Evolutionary conservation across 1,284 basidiomycete species (phyloP).

Genomic region (Cyathus olla): DNA sequence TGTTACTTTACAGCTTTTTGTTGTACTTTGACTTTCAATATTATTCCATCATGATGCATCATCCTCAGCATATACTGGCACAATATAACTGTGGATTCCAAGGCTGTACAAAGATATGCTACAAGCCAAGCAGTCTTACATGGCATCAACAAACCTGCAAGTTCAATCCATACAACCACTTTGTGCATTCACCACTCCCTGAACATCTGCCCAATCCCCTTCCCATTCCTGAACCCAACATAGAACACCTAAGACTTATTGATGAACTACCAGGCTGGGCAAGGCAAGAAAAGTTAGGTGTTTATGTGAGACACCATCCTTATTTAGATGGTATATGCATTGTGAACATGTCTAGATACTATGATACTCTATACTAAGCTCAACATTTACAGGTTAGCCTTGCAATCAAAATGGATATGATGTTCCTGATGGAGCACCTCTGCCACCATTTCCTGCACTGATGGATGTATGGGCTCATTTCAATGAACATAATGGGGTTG

Average conservation of each 20-base stretch:
- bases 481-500: background rate
- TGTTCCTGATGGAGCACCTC: background rate
- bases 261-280: background rate
- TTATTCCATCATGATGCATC: no score
- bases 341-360: background rate
- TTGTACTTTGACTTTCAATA: no score
- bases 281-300: background rate
- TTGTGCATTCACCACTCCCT: conserved; percentile 12
- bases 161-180: background rate
- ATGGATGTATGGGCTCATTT: conserved; percentile 14
- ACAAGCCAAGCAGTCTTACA: background rate
- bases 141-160: background rate
- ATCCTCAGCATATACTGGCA: no score
- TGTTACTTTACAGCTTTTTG: no score
- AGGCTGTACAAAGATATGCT: background rate
- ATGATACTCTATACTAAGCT: background rate
- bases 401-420: background rate
- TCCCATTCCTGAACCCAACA: background rate
- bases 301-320: background rate
- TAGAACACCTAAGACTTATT: background rate
- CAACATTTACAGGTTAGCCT: background rate
- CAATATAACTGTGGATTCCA: conserved; percentile 1
- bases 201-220: conserved; percentile 7
- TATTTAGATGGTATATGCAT: background rate
- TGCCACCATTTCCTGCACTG: conserved; percentile 1